Evolutionary conservation across 306 rosid species (phyloP), one percentile per base, ranked within the genome.

Genomic region (Nissolia schottii): DNA sequence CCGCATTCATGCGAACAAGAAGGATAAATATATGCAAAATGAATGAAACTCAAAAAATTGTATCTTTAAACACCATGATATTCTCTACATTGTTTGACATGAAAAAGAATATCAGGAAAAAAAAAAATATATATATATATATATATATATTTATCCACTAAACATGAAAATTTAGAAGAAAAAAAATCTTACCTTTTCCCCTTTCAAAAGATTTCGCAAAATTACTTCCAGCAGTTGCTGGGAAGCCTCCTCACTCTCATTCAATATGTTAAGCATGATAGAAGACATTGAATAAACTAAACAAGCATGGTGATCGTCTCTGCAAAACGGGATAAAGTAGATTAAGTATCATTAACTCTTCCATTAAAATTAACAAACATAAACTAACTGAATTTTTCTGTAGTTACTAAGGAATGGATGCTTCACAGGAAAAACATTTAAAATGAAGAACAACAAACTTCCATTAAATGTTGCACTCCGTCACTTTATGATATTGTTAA

Each of bases 171-270:
- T 41, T 16, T 16, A 81, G 53, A 6, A 32, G 31, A 32, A 22
- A 34, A 31, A 28, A 7, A 63, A 35, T 74, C 80, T 82, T 81
- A 85, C 99, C 75, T 80, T 85, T 83, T 61, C 86, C 15, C 83
- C 88, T 84, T 76, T 86, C 20, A 94, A 48, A 65, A 94, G 89
- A 82, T 91, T 94, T 51, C 28, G 86, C 60, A 94, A 82, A 81
- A 94, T 71, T 77, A 89, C 87, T 77, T 86, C 90, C 85, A 91
- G 79, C 22, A 91, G 91, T 57, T 72, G 74, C 76, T 79, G 88
- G 73, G 92, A 85, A 67, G 85, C 85, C 79, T 89, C 96, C 85
- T 91, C 87, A 1, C 86, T 79, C 64, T 75, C 86, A 46, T 64
- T 79, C 74, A 79, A 65, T 43, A 79, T 65, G 56, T 65, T 74